Evolutionary conservation across 768 basidiomycete species (phyloP).

Genomic region (Leccinum broughii): DNA sequence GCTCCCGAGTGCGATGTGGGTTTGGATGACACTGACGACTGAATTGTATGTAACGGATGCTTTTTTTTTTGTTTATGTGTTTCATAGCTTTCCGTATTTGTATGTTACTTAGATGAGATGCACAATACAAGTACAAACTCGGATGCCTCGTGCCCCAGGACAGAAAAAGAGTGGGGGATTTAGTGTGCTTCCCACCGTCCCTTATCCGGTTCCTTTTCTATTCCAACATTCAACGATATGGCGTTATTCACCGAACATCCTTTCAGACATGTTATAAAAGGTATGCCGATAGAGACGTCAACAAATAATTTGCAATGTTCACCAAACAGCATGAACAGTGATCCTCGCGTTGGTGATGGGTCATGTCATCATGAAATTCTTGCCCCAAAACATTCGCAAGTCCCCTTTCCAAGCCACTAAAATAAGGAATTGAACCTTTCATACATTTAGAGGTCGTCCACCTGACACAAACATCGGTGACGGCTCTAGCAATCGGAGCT

Average conservation of each 20-base stretch:
- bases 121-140: conserved; percentile 14
- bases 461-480: conserved; percentile 72
- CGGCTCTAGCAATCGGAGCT: conserved; percentile 63
- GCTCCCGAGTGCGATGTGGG: not conserved
- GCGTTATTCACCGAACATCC: conserved; percentile 34
- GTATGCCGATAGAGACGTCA: conserved; percentile 17
- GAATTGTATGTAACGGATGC: conserved; percentile 2
- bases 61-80: conserved; percentile 12
- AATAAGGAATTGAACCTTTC: conserved; percentile 12
- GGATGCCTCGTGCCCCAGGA: conserved; percentile 30
- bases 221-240: conserved; percentile 26
- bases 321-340: conserved; percentile 34
- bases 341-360: conserved; percentile 49
- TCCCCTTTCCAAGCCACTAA: conserved; percentile 10
- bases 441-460: conserved; percentile 54
- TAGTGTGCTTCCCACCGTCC: conserved; percentile 28
- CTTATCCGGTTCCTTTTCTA: conserved; percentile 20
- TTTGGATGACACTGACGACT: conserved; percentile 14
- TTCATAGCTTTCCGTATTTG: conserved; percentile 6
- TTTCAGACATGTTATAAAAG: conserved; percentile 34
- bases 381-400: conserved; percentile 39
- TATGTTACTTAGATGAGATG: conserved; percentile 13
- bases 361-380: conserved; percentile 51
- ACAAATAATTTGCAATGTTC: conserved; percentile 6
- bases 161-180: conserved; percentile 22